These are phyloP conservation scores for Fusarium sterilihyphosum DNA, from an alignment of 2,329 filamentous ascomycete genomes.

Conservation along the genomic window DNA sequence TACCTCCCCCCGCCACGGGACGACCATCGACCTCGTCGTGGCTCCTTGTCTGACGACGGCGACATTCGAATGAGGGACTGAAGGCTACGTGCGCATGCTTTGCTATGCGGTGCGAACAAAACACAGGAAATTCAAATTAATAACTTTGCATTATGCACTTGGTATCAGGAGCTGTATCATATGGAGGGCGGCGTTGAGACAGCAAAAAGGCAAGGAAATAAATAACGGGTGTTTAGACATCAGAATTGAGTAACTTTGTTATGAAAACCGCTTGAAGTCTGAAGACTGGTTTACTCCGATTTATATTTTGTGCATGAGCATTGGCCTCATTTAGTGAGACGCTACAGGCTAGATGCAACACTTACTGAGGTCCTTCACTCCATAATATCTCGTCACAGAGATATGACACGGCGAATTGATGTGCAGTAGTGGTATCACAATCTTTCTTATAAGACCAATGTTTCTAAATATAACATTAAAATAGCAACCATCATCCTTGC, in stretches of 20 bases:
- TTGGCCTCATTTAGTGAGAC: not conserved
- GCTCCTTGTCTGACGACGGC: constrained; percentile 16
- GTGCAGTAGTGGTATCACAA: not conserved
- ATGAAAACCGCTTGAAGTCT: not conserved
- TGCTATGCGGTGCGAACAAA: not conserved
- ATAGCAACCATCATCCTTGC: constrained; percentile 16
- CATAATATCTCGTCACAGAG: not conserved
- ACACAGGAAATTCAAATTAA: not conserved
- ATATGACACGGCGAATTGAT: not conserved
- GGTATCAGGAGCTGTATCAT: not conserved
- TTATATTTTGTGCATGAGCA: too few species aligned
- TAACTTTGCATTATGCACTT: not conserved
- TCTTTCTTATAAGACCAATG: not conserved
- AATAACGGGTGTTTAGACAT: constrained; percentile 1
- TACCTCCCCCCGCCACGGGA: constrained; percentile 44
- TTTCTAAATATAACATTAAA: constrained; percentile 5
- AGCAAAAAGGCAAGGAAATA: constrained; percentile 5
- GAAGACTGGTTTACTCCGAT: not conserved
- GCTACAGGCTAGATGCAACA: not conserved
- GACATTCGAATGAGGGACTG: constrained; percentile 23
- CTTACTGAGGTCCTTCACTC: not conserved
- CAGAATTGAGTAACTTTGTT: constrained; percentile 13
- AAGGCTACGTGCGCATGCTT: not conserved
- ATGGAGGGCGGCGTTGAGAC: not conserved
- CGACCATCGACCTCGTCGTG: constrained; percentile 20